These are phyloP conservation scores for Pseudocercospora cruenta DNA, from an alignment of 2,329 filamentous ascomycete genomes.

Conservation along the genomic window DNA sequence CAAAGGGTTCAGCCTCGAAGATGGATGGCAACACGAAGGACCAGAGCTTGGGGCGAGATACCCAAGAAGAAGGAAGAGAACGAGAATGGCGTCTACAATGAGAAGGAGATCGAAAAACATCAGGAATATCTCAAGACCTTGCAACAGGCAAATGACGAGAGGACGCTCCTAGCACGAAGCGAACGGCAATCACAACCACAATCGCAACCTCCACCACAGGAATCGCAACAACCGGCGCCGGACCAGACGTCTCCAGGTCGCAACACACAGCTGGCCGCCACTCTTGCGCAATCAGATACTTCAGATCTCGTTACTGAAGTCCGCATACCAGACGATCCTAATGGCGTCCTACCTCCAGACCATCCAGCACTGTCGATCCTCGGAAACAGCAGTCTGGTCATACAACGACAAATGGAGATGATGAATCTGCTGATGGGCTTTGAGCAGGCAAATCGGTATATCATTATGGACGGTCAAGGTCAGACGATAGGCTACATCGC, in stretches of 20 bases:
- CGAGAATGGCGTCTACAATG: conserved; percentile 26
- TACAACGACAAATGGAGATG: conserved; percentile 66
- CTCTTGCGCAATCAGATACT: conserved; percentile 51
- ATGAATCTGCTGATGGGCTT: conserved; percentile 69
- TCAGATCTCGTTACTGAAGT: conserved; percentile 61
- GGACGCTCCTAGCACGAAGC: background rate
- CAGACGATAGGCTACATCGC: conserved; percentile 67
- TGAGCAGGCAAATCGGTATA: conserved; percentile 68
- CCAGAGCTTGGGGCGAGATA: conserved; percentile 4
- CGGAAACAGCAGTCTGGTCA: conserved; percentile 63
- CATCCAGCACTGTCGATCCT: conserved; percentile 63
- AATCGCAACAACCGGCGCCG: conserved; percentile 20
- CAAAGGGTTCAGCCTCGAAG: conserved; percentile 3
- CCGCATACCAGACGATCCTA: conserved; percentile 63
- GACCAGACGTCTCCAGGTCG: conserved; percentile 35
- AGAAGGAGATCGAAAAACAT: conserved; percentile 16
- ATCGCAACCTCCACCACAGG: conserved; percentile 2
- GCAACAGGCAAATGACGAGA: conserved; percentile 1
- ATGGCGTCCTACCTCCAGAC: conserved; percentile 60
- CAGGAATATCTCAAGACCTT: background rate
- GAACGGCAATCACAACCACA: conserved; percentile 3
- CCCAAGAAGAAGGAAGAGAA: conserved; percentile 6
- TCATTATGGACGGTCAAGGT: conserved; percentile 66
- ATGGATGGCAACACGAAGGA: background rate
- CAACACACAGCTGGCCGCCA: conserved; percentile 47